A percentile compares a stretch with the other conserved stretches of the same genome.
These are phyloP conservation scores for Aeschynomene evenia DNA, from an alignment of 306 rosid genomes.

Conservation along the genomic window DNA sequence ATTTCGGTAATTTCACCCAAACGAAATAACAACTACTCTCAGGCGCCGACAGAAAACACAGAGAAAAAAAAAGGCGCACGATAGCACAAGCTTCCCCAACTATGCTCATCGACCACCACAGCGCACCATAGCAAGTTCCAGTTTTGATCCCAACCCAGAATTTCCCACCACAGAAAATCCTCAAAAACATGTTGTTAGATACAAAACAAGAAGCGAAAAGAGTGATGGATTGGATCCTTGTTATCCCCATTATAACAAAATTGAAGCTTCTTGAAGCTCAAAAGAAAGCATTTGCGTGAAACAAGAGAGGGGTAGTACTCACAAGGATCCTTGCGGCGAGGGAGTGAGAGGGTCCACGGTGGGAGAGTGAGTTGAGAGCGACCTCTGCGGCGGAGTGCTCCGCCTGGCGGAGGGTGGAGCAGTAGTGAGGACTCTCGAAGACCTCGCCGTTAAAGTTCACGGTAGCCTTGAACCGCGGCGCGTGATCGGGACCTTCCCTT, in stretches of 20 bases:
- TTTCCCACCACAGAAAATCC: not conserved
- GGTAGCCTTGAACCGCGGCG: slow-evolving; percentile 93
- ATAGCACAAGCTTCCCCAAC: not conserved
- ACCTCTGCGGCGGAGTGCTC: slow-evolving; percentile 99
- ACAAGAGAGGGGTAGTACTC: slow-evolving; percentile 32
- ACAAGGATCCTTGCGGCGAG: slow-evolving; percentile 93
- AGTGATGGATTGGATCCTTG: too few species aligned
- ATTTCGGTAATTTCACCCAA: slow-evolving; percentile 41
- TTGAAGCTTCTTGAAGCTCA: too few species aligned
- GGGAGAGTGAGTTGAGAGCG: slow-evolving; percentile 86
- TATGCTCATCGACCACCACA: not conserved
- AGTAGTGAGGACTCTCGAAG: slow-evolving; percentile 85
- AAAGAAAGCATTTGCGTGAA: too few species aligned
- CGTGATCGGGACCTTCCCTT: slow-evolving; percentile 99
- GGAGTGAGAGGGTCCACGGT: slow-evolving; percentile 90
- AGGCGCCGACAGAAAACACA: slow-evolving; percentile 32
- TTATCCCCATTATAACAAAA: too few species aligned
- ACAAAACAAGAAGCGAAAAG: too few species aligned
- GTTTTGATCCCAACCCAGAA: not conserved
- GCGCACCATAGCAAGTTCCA: slow-evolving; percentile 30
- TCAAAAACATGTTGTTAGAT: not conserved
- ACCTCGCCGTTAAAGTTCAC: slow-evolving; percentile 97
- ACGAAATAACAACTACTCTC: not conserved
- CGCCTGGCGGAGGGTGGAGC: slow-evolving; percentile 92
- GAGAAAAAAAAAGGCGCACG: not conserved